phyloP scores from a whole-genome alignment of 768 basidiomycete genomes.

The Suillus clintonianus region DNA sequence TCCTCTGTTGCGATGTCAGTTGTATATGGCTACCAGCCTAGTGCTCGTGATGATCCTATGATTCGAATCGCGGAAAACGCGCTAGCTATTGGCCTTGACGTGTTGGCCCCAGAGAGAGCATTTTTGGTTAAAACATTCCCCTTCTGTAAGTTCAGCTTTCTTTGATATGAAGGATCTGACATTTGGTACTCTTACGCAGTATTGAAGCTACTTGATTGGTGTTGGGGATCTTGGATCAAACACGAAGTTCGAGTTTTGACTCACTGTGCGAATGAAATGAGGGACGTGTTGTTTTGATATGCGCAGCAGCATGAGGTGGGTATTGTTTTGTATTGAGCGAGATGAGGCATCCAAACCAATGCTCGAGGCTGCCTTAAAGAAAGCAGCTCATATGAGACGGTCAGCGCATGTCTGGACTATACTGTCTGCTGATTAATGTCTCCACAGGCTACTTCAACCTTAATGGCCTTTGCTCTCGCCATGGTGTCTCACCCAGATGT shows the following conservation, averaged over 20 bases:
- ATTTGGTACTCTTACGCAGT: background rate
- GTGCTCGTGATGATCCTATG: constrained; percentile 34
- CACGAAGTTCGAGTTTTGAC: background rate
- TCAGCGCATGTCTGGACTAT: constrained; percentile 2
- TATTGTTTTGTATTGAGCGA: background rate
- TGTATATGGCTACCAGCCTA: constrained; percentile 38
- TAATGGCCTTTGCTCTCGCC: constrained; percentile 5
- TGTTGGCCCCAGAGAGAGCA: constrained; percentile 3
- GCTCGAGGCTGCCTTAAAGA: constrained; percentile 11
- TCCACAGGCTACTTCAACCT: constrained; percentile 11
- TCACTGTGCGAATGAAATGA: background rate
- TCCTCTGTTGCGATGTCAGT: constrained; percentile 22
- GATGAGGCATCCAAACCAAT: background rate
- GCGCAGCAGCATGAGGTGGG: constrained; percentile 4
- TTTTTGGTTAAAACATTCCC: background rate
- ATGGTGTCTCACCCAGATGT: constrained; percentile 5
- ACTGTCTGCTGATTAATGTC: background rate
- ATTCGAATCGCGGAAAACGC: constrained; percentile 26
- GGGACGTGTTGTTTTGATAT: constrained; percentile 6
- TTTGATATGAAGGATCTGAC: background rate
- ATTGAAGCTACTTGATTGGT: constrained; percentile 26
- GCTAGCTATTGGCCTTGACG: background rate
- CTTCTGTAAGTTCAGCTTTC: constrained; percentile 1
- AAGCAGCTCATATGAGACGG: constrained; percentile 18
- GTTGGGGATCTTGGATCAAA: constrained; percentile 38